These are phyloP conservation scores for Floccularia luteovirens DNA, from an alignment of 768 basidiomycete genomes.

Conservation along the genomic window DNA sequence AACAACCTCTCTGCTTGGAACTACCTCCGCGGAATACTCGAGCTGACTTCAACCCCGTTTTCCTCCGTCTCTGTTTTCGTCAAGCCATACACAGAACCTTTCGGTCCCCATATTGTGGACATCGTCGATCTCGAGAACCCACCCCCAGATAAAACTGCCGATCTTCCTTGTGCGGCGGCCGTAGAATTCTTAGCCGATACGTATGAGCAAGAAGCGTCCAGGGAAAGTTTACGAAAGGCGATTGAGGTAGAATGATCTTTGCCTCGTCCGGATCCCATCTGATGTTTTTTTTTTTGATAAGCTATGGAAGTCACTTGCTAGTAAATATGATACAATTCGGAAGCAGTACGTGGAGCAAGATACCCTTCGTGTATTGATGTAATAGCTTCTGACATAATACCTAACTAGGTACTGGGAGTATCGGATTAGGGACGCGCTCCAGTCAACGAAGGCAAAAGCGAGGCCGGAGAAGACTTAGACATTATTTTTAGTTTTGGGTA, in stretches of 20 bases:
- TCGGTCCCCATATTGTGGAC: conserved; percentile 19
- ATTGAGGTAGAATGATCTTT: conserved; percentile 29
- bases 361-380: not conserved
- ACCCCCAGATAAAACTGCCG: conserved; percentile 51
- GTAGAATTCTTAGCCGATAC: conserved; percentile 84
- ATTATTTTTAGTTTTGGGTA: no score
- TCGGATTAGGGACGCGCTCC: not conserved
- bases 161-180: conserved; percentile 72
- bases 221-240: conserved; percentile 36
- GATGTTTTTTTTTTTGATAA: conserved; percentile 15
- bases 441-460: no score
- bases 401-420: conserved; percentile 1
- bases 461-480: no score
- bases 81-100: conserved; percentile 46
- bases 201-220: conserved; percentile 47
- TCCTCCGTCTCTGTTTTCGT: conserved; percentile 52
- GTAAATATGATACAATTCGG: conserved; percentile 66
- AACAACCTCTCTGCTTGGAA: conserved; percentile 98
- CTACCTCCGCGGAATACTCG: conserved; percentile 84
- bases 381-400: not conserved
- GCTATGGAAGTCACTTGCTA: conserved; percentile 67
- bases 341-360: conserved; percentile 52
- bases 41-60: conserved; percentile 52
- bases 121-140: conserved; percentile 75
- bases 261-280: conserved; percentile 5